A percentile compares a stretch with the other conserved stretches of the same genome.
Conservation (phyloP, 2,329 filamentous ascomycete species). For the Microsporum audouinii region DNA sequence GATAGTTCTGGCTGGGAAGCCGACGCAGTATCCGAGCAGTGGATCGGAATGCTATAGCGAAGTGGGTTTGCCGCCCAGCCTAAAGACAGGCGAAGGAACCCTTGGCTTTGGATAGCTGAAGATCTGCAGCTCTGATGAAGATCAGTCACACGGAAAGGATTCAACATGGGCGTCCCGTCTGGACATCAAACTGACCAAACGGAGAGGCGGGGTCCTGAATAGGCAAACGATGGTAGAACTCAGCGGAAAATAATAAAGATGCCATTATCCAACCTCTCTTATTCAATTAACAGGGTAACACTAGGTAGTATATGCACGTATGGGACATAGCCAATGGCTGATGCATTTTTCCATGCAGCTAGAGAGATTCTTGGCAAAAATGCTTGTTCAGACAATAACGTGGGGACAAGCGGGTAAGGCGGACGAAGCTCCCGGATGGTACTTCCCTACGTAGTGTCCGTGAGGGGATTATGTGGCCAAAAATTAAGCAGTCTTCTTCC, state of each 20-base stretch:
- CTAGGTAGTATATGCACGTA: background rate
- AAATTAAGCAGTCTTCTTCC: background rate
- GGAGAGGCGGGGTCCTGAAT: background rate
- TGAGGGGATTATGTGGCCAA: background rate
- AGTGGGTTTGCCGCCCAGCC: background rate
- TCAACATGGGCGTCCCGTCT: background rate
- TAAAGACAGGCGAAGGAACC: background rate
- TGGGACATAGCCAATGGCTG: background rate
- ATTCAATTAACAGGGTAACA: background rate
- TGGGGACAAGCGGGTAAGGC: background rate
- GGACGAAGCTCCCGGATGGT: background rate
- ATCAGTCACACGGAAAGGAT: background rate
- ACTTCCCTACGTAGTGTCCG: background rate
- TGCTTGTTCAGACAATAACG: background rate
- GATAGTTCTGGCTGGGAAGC: background rate
- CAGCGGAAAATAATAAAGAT: background rate
- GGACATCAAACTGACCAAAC: background rate
- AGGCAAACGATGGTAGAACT: background rate
- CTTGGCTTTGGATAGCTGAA: background rate
- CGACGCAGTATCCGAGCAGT: background rate
- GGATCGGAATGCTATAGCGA: background rate
- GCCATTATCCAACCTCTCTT: background rate
- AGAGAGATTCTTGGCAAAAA: background rate
- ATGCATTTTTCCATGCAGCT: background rate
- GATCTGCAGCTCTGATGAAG: background rate